Evolutionary conservation across 2,329 filamentous ascomycete species (phyloP).

Genomic region (Fusarium coffeatum): DNA sequence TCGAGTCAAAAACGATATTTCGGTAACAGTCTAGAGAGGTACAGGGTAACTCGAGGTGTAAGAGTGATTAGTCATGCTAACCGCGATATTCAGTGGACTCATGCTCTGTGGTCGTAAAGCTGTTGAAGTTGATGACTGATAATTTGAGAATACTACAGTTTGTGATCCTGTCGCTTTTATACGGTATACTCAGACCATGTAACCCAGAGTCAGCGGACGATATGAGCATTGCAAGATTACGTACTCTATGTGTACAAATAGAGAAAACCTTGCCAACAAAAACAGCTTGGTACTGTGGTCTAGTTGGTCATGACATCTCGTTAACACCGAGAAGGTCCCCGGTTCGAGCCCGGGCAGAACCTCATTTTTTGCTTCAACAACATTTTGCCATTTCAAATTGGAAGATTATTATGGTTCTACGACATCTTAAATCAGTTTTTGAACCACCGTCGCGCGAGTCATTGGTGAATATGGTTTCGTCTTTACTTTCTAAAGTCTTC

Average conservation of each 20-base stretch:
- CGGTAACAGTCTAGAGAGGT: no score
- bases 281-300: not conserved
- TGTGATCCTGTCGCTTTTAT: not conserved
- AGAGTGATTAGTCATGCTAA: not conserved
- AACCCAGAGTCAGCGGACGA: no score
- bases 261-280: accelerated
- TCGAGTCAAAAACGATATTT: no score
- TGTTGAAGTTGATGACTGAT: no score
- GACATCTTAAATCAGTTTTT: no score
- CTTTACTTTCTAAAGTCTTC: no score
- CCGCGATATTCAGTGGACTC: not conserved
- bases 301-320: not conserved
- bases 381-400: not conserved
- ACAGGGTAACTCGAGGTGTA: no score
- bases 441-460: accelerated
- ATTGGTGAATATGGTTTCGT: no score
- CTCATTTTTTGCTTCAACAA: not conserved
- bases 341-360: not conserved
- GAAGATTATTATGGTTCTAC: no score
- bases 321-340: not conserved
- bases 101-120: not conserved
- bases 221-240: accelerated
- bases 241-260: accelerated
- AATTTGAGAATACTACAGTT: accelerated
- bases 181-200: not conserved